Evolutionary conservation across 805 yeast species (phyloP), one percentile per base, ranked within the genome.

Genomic region (Huiozyma naganishii): DNA sequence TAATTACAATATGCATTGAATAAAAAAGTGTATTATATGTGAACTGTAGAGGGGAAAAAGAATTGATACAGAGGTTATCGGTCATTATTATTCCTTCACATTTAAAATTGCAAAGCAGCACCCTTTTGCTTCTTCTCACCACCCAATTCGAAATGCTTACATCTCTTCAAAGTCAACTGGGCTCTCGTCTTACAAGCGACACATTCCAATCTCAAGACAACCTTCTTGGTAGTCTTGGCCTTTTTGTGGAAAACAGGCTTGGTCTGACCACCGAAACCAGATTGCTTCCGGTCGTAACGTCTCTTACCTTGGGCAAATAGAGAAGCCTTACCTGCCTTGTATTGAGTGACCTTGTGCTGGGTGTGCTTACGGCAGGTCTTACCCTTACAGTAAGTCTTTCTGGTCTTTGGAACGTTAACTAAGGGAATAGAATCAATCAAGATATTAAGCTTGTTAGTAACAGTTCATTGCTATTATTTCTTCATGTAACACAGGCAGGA

Each of bases 91-190:
- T 39, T 32, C 8, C 5, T 39, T 13, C 32, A 6, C 29, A 40
- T 40, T 83, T 83, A 92, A 77, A 92, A 90, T 81, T 92, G 98
- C 74, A 90, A 83, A 74, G 98, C 98, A 78, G 87, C 96, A 75
- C 98, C 98, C 88, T 92, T 92, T 79, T 92, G 97, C 80, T 92
- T 92, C 86, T 85, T 92, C 82, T 92, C 98, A 80, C 98, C 98
- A 82, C 98, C 98, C 71, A 92, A 88, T 80, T 92, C 98, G 76
- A 92, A 92, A 80, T 92, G 98, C 92, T 92, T 92, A 83, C 97
- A 92, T 82, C 98, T 87, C 92, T 92, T 92, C 74, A 92, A 80
- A 52, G 95, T 70, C 62, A 92, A 80, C 80, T 92, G 98, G 67
- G 94, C 83, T 84, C 88, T 92, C 78, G 96, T 84, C 88, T 92